Evolutionary conservation across 1,139 yeast genomes (phyloP).

Genomic region (Yamadazyma friedrichii): DNA sequence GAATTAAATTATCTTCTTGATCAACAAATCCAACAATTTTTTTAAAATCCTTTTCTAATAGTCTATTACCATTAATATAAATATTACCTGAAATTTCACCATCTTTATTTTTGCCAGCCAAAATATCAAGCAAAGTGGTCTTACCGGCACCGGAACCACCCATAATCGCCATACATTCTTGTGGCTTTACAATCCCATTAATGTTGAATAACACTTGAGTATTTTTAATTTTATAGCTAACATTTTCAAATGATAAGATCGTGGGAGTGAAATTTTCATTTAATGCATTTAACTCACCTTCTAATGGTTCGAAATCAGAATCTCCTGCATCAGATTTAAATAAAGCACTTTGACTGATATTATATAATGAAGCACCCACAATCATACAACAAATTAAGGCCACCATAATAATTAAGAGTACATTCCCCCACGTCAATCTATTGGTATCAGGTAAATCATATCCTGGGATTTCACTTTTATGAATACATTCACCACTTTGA

Average conservation of each 20-base stretch:
- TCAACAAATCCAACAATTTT: constrained; percentile 93
- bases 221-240: constrained; percentile 59
- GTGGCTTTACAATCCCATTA: constrained; percentile 78
- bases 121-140: constrained; percentile 84
- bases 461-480: constrained; percentile 90
- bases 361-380: constrained; percentile 46
- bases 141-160: constrained; percentile 99
- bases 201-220: constrained; percentile 54
- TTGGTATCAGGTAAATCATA: constrained; percentile 66
- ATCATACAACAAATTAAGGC: constrained; percentile 37
- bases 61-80: constrained; percentile 66
- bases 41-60: constrained; percentile 45
- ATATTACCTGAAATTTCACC: constrained; percentile 68
- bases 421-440: constrained; percentile 46
- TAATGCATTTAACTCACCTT: constrained; percentile 40
- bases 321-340: constrained; percentile 37
- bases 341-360: constrained; percentile 62
- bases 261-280: constrained; percentile 71
- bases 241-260: constrained; percentile 69
- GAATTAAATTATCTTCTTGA: constrained; percentile 87
- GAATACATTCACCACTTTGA: constrained; percentile 85
- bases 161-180: constrained; percentile 92
- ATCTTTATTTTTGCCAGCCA: constrained; percentile 82
- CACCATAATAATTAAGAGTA: constrained; percentile 52
- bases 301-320: constrained; percentile 20